A percentile compares a stretch with the other conserved stretches of the same genome.
phyloP scores from a whole-genome alignment of 176 grass and related monocot species.

The Aegilops umbellulata region DNA sequence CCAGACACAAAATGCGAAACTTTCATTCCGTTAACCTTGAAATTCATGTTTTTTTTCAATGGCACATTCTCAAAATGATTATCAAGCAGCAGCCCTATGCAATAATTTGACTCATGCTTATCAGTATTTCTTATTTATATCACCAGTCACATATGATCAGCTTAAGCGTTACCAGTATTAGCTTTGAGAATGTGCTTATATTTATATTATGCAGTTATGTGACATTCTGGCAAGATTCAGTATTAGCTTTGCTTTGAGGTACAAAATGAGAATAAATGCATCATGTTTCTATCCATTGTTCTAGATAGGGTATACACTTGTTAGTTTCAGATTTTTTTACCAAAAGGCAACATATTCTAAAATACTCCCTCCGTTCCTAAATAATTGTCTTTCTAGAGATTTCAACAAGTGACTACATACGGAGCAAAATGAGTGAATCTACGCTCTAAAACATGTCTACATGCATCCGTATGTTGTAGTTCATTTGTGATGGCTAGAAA shows the following conservation, averaged over 20 bases:
- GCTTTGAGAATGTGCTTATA: background rate
- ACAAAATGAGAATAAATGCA: conserved; percentile 14
- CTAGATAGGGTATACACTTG: background rate
- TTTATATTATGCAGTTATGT: background rate
- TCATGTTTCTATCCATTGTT: background rate
- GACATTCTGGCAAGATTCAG: background rate
- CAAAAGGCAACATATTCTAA: background rate
- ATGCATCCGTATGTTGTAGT: no score
- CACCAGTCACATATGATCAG: background rate
- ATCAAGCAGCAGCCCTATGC: background rate
- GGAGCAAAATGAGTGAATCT: no score
- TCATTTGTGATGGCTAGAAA: no score
- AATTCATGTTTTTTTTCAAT: background rate
- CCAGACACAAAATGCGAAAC: background rate
- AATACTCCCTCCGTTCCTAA: no score
- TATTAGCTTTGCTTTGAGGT: background rate
- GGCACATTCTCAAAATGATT: background rate
- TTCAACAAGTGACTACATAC: no score
- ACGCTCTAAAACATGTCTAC: no score
- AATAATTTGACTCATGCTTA: background rate
- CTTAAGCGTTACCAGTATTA: background rate
- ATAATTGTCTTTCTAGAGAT: no score
- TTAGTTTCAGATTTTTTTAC: background rate
- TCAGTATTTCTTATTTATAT: background rate
- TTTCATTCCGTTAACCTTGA: background rate